Percentiles rank a stretch among this genome's conserved stretches.
These are phyloP conservation scores for Roridomyces roridus DNA, from an alignment of 768 basidiomycete genomes.

Conservation along the genomic window DNA sequence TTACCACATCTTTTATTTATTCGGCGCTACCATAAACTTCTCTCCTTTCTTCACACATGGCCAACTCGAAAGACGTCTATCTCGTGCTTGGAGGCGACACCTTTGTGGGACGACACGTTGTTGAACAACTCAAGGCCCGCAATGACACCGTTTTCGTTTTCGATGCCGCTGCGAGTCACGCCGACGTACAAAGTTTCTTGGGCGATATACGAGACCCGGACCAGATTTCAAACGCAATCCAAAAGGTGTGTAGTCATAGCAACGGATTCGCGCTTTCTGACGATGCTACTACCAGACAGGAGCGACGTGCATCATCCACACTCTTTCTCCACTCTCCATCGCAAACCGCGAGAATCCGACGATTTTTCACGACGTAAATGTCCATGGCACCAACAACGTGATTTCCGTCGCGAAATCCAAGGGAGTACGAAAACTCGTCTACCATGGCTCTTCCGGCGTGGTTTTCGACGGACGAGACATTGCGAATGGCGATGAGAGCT, in stretches of 20 bases:
- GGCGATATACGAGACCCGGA: slow-evolving; percentile 4
- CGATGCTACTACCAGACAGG: slow-evolving; percentile 33
- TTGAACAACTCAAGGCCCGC: slow-evolving; percentile 11
- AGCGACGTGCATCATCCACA: slow-evolving; percentile 57
- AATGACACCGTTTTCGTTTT: slow-evolving; percentile 12
- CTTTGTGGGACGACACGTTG: slow-evolving; percentile 7
- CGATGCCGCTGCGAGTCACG: background rate
- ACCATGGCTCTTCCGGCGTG: slow-evolving; percentile 54
- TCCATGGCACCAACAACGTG: slow-evolving; percentile 51
- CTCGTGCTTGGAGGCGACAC: slow-evolving; percentile 14
- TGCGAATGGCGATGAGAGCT: slow-evolving; percentile 55
- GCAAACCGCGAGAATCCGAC: slow-evolving; percentile 28
- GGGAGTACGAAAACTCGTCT: slow-evolving; percentile 52
- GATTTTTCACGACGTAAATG: slow-evolving; percentile 57
- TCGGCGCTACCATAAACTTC: too few species aligned
- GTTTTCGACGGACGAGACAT: slow-evolving; percentile 51
- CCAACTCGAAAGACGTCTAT: slow-evolving; percentile 1
- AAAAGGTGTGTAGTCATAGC: slow-evolving; percentile 2
- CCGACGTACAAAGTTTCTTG: background rate
- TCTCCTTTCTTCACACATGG: too few species aligned
- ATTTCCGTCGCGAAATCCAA: slow-evolving; percentile 43
- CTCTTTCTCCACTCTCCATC: slow-evolving; percentile 49
- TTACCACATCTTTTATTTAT: too few species aligned
- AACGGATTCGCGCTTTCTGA: too few species aligned
- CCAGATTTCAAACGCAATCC: background rate